Evolutionary conservation across 345 rosid genomes (phyloP).

Genomic region (Gossypium sturtianum): DNA sequence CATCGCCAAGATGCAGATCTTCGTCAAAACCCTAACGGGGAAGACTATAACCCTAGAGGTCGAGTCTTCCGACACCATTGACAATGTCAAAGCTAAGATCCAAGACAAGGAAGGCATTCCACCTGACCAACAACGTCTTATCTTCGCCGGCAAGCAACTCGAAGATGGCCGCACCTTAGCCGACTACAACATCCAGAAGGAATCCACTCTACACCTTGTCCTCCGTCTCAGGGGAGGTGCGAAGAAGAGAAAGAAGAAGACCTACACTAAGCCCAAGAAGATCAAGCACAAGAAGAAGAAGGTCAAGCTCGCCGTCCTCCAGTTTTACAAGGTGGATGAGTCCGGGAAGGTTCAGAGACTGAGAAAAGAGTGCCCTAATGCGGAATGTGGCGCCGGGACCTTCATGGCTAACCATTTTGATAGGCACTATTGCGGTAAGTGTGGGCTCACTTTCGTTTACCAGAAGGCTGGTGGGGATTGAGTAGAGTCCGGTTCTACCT

Average conservation of each 20-base stretch:
- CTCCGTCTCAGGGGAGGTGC: conserved; percentile 54
- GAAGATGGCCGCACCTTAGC: conserved; percentile 56
- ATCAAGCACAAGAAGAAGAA: conserved; percentile 65
- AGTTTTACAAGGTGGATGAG: conserved; percentile 64
- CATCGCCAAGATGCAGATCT: conserved; percentile 54
- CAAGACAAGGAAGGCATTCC: conserved; percentile 68
- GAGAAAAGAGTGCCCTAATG: conserved; percentile 65
- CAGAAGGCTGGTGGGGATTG: conserved; percentile 57
- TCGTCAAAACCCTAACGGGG: conserved; percentile 76
- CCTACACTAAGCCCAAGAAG: conserved; percentile 69
- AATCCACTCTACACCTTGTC: conserved; percentile 48
- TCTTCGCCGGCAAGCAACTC: conserved; percentile 68
- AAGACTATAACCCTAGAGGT: conserved; percentile 72
- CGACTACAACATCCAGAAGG: conserved; percentile 52
- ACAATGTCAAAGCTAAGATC: conserved; percentile 66
- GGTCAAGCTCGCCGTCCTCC: conserved; percentile 64
- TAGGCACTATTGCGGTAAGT: conserved; percentile 72
- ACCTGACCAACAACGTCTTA: conserved; percentile 65
- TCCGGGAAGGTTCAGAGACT: conserved; percentile 56
- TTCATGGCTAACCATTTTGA: conserved; percentile 74
- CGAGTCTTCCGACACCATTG: conserved; percentile 61
- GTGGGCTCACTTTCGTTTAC: conserved; percentile 64
- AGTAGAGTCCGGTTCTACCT: not conserved
- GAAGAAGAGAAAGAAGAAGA: conserved; percentile 68
- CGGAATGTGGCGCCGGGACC: conserved; percentile 60